Evolutionary conservation across 371 early-diverging fungal genomes (phyloP), one percentile per base, ranked within the genome.

Genomic region (Rhizopus delemar): DNA sequence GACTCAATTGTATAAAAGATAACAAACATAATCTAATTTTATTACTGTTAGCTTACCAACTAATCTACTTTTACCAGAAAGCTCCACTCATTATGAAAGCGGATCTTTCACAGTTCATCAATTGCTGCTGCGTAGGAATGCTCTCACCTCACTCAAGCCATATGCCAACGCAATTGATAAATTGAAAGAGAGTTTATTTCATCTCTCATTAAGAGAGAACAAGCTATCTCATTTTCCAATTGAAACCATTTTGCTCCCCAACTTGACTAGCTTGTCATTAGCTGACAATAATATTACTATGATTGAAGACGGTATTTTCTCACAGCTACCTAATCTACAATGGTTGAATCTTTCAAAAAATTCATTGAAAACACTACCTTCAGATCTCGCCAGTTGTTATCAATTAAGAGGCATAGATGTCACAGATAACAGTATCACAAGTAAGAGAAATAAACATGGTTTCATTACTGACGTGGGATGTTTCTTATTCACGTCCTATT

Each of bases 261-360:
- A 85, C 13, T 70, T 90, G 22, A 83, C 77, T 11, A 84, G 85
- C 68, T 66, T 90, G 4, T 89, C 89, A 7, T 66, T 90, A 5
- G 85, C 86, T 3, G 80, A 80, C 43, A 90, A 90, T 63, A 70
- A 64, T 56, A 71, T 89, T 12, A 15, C 49, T 15, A 12, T 29
- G 8, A 68, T 73, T n/a, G 61, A 57, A 15, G 39, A 46, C 35
- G 59, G 65, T 2, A 45, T 66, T 5, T 57, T 77, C 3, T 57
- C 69, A 7, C 52, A 49, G 12, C 39, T 75, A 13, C 32, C 29
- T 9, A 53, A 63, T 15, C 43, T 75, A 13, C 70, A 68, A 35
- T 78, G 75, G 75, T 57, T 75, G 5, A 67, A 70, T 15, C 54
- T 75, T 7, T 48, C 69, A 28, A 53, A 60, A 28, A 75, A 78